Evolutionary conservation across 495 filamentous ascomycete species (phyloP).

Genomic region (Penicillium bialowiezense): DNA sequence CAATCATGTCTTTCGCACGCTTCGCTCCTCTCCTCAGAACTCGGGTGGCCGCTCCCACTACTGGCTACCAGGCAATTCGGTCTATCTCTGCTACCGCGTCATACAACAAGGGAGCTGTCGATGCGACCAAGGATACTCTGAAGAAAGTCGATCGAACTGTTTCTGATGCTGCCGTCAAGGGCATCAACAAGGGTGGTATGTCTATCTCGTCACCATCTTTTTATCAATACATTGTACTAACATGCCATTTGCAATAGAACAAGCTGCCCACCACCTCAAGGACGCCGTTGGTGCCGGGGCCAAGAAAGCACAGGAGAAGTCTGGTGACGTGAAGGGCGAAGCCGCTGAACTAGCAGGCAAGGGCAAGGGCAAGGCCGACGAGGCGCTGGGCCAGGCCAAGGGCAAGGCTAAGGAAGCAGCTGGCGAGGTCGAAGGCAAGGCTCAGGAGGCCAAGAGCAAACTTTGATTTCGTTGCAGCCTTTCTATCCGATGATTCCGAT

Average conservation of each 20-base stretch:
- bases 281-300: constrained; percentile 31
- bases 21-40: constrained; percentile 22
- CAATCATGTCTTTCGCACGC: constrained; percentile 20
- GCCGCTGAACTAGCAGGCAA: constrained; percentile 38
- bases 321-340: constrained; percentile 37
- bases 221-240: constrained; percentile 4
- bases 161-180: constrained; percentile 56
- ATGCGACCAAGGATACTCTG: constrained; percentile 53
- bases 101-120: constrained; percentile 37
- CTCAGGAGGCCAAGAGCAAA: constrained; percentile 35
- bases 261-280: constrained; percentile 42
- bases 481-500: background rate
- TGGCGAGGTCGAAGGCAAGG: constrained; percentile 41
- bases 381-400: constrained; percentile 37
- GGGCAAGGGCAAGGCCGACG: constrained; percentile 42
- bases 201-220: constrained; percentile 5
- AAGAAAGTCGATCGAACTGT: constrained; percentile 54
- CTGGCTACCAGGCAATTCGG: constrained; percentile 19
- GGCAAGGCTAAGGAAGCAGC: constrained; percentile 37
- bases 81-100: constrained; percentile 32
- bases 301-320: constrained; percentile 34
- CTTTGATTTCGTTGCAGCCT: constrained; percentile 11
- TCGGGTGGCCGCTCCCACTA: constrained; percentile 14
- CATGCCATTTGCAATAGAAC: constrained; percentile 30
- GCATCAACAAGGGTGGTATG: constrained; percentile 59